Percentiles rank a stretch among this genome's conserved stretches.
phyloP scores from a whole-genome alignment of 2,329 filamentous ascomycete species.

The Pestalotiopsis sp. region DNA sequence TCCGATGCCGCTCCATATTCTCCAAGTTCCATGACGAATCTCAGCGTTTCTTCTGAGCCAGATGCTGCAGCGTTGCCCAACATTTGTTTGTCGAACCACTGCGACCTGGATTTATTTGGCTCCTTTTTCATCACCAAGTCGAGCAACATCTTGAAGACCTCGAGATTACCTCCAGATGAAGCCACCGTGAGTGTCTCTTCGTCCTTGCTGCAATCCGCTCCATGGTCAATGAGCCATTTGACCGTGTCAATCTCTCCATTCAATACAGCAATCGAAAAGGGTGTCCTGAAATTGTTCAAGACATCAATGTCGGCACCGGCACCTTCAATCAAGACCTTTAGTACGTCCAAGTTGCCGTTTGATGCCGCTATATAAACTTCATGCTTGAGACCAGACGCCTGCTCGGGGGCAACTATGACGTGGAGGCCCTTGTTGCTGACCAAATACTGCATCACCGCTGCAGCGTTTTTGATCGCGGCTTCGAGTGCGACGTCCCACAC shows the following conservation, averaged over 20 bases:
- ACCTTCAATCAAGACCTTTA: neutral
- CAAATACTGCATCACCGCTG: neutral
- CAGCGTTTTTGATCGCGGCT: neutral
- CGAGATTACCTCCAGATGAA: neutral
- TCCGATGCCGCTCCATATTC: neutral
- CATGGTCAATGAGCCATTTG: neutral
- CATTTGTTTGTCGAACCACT: neutral
- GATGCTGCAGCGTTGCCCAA: neutral
- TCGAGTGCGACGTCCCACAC: neutral
- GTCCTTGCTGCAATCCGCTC: neutral
- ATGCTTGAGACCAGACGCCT: neutral
- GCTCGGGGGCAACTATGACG: neutral
- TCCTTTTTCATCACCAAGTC: neutral
- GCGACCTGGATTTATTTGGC: neutral
- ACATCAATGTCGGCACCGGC: neutral
- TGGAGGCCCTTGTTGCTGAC: neutral
- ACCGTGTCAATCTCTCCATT: neutral
- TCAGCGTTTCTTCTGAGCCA: neutral
- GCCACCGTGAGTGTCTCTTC: neutral
- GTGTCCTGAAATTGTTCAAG: neutral
- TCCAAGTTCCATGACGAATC: neutral
- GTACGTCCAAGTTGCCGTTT: neutral
- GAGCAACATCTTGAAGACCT: neutral
- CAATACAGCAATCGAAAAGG: neutral
- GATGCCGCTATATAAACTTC: neutral